These are phyloP conservation scores for Fomitiporia mediterranea DNA, from an alignment of 1,284 basidiomycete species.

Conservation along the genomic window DNA sequence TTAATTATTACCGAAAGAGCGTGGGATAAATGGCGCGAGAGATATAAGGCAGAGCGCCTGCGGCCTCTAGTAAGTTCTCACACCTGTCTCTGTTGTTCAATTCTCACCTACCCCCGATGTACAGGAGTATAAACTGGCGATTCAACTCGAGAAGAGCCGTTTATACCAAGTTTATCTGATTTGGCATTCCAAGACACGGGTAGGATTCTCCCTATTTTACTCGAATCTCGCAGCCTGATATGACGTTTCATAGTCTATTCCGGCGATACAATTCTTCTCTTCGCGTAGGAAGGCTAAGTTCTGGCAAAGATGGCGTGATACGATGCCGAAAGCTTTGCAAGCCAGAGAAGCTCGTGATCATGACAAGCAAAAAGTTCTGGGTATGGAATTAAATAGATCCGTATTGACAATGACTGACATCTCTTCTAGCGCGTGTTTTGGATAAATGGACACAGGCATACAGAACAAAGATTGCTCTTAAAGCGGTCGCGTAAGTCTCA, in stretches of 20 bases:
- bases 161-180: slow-evolving; percentile 62
- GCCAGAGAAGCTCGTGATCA: slow-evolving; percentile 59
- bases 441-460: slow-evolving; percentile 63
- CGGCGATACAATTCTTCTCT: slow-evolving; percentile 69
- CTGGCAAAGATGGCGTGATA: slow-evolving; percentile 61
- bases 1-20: slow-evolving; percentile 42
- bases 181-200: slow-evolving; percentile 72
- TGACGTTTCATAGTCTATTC: slow-evolving; percentile 50
- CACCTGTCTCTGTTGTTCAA: not conserved
- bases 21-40: slow-evolving; percentile 77
- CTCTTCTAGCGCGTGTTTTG: slow-evolving; percentile 47
- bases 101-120: slow-evolving; percentile 1
- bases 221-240: slow-evolving; percentile 20
- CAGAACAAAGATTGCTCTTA: slow-evolving; percentile 64
- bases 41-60: slow-evolving; percentile 56
- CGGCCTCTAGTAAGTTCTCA: slow-evolving; percentile 53
- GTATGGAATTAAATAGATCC: slow-evolving; percentile 43
- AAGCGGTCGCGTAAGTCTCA: slow-evolving; percentile 69
- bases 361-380: slow-evolving; percentile 48
- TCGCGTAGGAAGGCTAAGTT: slow-evolving; percentile 52
- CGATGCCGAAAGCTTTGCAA: slow-evolving; percentile 64
- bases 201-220: slow-evolving; percentile 26
- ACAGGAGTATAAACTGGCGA: slow-evolving; percentile 57
- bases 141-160: slow-evolving; percentile 53
- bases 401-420: not conserved